Evolutionary conservation across 495 filamentous ascomycete genomes (phyloP), one percentile per base, ranked within the genome.

Genomic region (Penicillium lagena): DNA sequence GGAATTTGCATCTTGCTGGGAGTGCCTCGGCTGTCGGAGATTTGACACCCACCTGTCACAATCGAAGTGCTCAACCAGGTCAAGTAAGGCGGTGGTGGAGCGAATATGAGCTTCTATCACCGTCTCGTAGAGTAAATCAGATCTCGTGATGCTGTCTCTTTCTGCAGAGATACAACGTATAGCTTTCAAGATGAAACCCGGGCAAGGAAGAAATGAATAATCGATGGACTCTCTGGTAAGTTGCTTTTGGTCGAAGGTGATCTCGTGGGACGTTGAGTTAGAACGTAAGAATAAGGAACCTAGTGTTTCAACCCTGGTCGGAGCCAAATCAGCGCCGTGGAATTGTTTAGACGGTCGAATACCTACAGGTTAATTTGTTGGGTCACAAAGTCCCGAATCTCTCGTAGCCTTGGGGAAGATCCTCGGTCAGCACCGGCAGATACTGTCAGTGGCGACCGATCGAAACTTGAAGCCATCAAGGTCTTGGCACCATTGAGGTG

Each of bases 401-500:
- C 63, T 33, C 51, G 49, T 13, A 49, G 43, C 14, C 43, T 45
- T 9, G 48, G 13, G 37, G 58, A 35, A 10, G 55, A 33, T 36
- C 52, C 37, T 53, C 54, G 32, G 42, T 58, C 47, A 46, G 36
- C 28, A 7, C 39, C 46, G 7, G 48, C 32, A n/a, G 43, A 40
- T 27, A 36, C n/a, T n/a, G 40, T 12, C 43, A 40, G 15, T 45
- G 47, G 10, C n/a, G n/a, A n/a, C n/a, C n/a, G n/a, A n/a, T n/a
- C n/a, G n/a, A n/a, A n/a, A n/a, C n/a, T n/a, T n/a, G 56, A n/a
- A n/a, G n/a, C 52, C 39, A 78, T 69, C 4, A 80, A 52, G 12
- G 52, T 63, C 30, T 68, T 67, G 2, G 71, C 75, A 3, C 70
- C 73, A 45, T 73, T 62, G 37, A 80, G 63, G 50, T 81, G 78